Evolutionary conservation across 208 protist species (phyloP).

Genomic region (Histomonas meleagridis): DNA sequence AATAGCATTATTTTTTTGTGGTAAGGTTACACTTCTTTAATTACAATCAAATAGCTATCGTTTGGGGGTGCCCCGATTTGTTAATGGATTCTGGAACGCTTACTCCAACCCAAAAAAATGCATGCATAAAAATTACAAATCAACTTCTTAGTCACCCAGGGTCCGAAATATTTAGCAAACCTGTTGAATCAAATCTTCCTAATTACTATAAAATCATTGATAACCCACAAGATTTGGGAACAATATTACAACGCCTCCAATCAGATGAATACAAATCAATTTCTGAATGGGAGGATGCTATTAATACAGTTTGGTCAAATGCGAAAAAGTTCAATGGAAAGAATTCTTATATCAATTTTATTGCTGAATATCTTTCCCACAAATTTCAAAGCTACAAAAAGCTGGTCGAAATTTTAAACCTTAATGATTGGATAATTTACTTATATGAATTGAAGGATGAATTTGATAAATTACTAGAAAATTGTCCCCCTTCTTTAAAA

Average conservation of each 20-base stretch:
- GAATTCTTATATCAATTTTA: background rate
- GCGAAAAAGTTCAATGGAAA: background rate
- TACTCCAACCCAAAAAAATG: background rate
- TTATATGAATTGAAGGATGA: background rate
- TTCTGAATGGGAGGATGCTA: background rate
- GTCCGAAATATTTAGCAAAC: background rate
- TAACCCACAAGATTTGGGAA: constrained; percentile 30
- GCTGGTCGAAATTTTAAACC: background rate
- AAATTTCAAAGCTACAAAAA: background rate
- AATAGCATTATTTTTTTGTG: too few relatives aligned
- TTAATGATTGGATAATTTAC: background rate
- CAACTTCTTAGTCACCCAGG: background rate
- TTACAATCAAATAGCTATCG: too few relatives aligned
- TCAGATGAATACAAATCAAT: background rate
- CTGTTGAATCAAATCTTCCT: background rate
- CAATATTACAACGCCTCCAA: background rate
- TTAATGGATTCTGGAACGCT: too few relatives aligned
- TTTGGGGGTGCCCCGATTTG: too few relatives aligned
- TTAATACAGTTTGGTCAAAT: constrained; percentile 10
- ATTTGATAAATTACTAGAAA: background rate
- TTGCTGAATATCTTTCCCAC: background rate
- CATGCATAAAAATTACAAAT: background rate
- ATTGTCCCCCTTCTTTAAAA: background rate
- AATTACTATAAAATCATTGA: constrained; percentile 34
- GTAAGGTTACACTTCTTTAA: too few relatives aligned